Percentiles rank a stretch among this genome's conserved stretches.
These are phyloP conservation scores for Gossypium lobatum DNA, from an alignment of 441 rosid genomes.

Conservation along the genomic window DNA sequence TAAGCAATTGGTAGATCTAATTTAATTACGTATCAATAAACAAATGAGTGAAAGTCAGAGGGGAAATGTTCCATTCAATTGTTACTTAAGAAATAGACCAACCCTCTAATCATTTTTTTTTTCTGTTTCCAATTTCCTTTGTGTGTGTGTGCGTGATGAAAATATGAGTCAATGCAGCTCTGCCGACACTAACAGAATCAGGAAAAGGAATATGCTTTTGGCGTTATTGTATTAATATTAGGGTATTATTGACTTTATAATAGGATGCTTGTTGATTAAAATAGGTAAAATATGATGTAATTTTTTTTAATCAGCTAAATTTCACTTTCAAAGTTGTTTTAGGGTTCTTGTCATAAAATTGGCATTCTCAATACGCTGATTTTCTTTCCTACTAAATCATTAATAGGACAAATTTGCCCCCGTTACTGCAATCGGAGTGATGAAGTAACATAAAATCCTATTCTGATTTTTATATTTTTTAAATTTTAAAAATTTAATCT, in stretches of 20 bases:
- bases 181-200: slow-evolving; percentile 19
- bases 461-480: too few relatives aligned
- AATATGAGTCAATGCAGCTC: not conserved
- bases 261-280: not conserved
- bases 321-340: too few relatives aligned
- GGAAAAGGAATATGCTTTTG: slow-evolving; percentile 5
- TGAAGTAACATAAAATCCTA: too few relatives aligned
- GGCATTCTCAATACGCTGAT: too few relatives aligned
- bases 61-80: not conserved
- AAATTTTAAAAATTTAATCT: too few relatives aligned
- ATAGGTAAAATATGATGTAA: not conserved
- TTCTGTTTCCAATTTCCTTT: not conserved
- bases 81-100: not conserved
- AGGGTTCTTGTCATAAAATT: not conserved
- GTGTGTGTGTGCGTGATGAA: not conserved
- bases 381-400: too few relatives aligned
- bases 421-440: too few relatives aligned
- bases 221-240: not conserved
- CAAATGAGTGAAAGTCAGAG: not conserved
- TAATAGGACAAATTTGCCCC: too few relatives aligned
- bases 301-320: not conserved
- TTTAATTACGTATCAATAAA: not conserved
- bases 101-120: not conserved
- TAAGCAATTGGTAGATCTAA: not conserved
- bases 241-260: not conserved